Evolutionary conservation across 1,284 basidiomycete species (phyloP), one percentile per base, ranked within the genome.

Genomic region (Cryptococcus floricola): DNA sequence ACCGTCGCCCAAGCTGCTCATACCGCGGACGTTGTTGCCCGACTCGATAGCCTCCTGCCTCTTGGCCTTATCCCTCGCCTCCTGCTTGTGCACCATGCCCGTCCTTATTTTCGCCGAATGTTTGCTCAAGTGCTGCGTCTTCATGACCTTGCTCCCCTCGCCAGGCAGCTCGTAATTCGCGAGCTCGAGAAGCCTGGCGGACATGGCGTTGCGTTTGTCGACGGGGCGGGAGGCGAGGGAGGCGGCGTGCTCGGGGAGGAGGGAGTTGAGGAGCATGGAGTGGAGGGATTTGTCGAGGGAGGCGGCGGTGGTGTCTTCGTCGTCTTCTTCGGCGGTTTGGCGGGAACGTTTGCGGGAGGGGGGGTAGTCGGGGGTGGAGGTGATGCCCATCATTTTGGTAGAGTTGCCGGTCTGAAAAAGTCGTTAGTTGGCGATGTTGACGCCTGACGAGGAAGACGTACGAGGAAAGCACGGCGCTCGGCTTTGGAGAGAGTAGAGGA

Each of bases 201-300:
- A 56, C 25, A 77, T 63, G 5, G 70, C 69, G 31, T 74, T 73
- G 12, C 73, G 68, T 55, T 77, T 77, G 19, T 77, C 75, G 18
- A 72, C 68, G 2, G 76, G 74, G 2, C 70, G 65, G 5, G 63
- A 58, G 3, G 68, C 67, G 7, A 50, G 48, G 38, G 63, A 59
- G 16, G 65, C 48, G 1, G 63, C 51, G 0, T 68, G 58, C 4
- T 55, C 48, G 3, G 77, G 71, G 0, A 78, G 60, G 13, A 78
- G 67, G 13, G 62, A 68, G 13, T 64, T 77, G 48, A 75, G 64
- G n/a, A 78, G 67, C 63, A 78, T 69, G 47, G 66, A 58, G 50
- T 78, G 77, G 9, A 78, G 64, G 9, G 74, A 69, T 58, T 76
- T 74, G 66, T 78, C 77, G 23, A 78, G 68, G 16, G 64, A 59